phyloP scores from a whole-genome alignment of 148 eudicot genomes.

The Rhododendron simsii region DNA sequence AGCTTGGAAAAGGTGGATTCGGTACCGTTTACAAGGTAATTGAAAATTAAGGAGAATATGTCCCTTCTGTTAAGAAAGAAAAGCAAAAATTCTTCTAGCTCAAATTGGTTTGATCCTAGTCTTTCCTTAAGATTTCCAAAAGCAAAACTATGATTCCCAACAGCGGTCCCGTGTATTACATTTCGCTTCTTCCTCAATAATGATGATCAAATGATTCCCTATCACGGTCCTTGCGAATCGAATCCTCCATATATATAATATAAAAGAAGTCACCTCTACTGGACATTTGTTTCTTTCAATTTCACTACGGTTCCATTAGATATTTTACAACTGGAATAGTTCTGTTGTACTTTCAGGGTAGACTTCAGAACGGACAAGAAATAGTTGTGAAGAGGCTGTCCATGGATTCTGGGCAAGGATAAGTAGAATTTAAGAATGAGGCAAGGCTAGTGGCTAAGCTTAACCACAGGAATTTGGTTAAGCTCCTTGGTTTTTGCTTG shows the following conservation, averaged over 20 bases:
- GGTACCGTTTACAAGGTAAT: conserved; percentile 34
- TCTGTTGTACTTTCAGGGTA: conserved; percentile 16
- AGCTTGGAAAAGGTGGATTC: conserved; percentile 37
- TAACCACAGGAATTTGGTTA: conserved; percentile 29
- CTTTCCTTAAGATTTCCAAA: neutral
- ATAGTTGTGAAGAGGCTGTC: conserved; percentile 38
- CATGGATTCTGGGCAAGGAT: conserved; percentile 28
- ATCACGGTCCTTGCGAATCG: neutral
- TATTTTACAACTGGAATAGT: neutral
- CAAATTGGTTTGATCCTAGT: neutral
- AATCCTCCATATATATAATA: neutral
- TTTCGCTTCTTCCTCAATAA: neutral
- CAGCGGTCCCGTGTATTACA: neutral
- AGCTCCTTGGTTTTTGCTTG: conserved; percentile 24
- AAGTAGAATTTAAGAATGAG: conserved; percentile 33
- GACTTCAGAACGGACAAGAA: conserved; percentile 17
- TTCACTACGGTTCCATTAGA: neutral
- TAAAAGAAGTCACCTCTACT: neutral
- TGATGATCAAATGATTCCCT: neutral
- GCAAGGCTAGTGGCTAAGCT: conserved; percentile 25
- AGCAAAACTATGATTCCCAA: neutral
- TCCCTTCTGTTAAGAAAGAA: neutral
- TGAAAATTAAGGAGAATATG: neutral
- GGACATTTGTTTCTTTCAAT: neutral
- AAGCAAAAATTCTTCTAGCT: neutral